Conservation (phyloP, 805 yeast genomes). For the Blastobotrys mokoenaii region DNA sequence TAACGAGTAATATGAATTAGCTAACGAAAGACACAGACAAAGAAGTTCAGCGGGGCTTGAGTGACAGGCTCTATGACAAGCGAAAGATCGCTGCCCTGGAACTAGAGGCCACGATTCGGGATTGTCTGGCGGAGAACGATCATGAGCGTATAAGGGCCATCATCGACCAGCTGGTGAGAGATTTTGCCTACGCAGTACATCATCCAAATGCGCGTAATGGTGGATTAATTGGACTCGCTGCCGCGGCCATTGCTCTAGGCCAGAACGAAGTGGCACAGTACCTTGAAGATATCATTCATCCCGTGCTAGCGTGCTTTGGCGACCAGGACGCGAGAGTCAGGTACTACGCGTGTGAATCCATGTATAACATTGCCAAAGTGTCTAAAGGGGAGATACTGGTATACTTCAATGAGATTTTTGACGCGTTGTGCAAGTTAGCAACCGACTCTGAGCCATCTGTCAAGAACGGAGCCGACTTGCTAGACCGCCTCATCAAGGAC, state of each 20-base stretch:
- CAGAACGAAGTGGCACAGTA: conserved; percentile 71
- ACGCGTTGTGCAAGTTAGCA: conserved; percentile 79
- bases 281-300: conserved; percentile 79
- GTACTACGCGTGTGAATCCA: conserved; percentile 92
- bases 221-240: conserved; percentile 91
- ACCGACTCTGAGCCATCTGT: conserved; percentile 89
- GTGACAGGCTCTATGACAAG: conserved; percentile 69
- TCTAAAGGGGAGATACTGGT: conserved; percentile 90
- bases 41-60: conserved; percentile 55
- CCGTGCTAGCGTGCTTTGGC: conserved; percentile 90
- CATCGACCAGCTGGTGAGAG: conserved; percentile 67
- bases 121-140: conserved; percentile 53
- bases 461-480: conserved; percentile 88
- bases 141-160: conserved; percentile 48
- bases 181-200: conserved; percentile 74
- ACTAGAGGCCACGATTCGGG: conserved; percentile 64
- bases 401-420: conserved; percentile 91
- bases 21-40: conserved; percentile 36
- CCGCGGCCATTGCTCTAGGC: conserved; percentile 90
- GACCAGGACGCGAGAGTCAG: conserved; percentile 97
- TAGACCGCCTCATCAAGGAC: conserved; percentile 85
- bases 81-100: conserved; percentile 64
- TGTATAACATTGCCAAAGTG: conserved; percentile 92
- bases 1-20: no score
- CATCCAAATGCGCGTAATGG: conserved; percentile 89